A percentile compares a stretch with the other conserved stretches of the same genome.
phyloP scores from a whole-genome alignment of 805 yeast species.

The Yamadazyma takamatsuzukensis region DNA sequence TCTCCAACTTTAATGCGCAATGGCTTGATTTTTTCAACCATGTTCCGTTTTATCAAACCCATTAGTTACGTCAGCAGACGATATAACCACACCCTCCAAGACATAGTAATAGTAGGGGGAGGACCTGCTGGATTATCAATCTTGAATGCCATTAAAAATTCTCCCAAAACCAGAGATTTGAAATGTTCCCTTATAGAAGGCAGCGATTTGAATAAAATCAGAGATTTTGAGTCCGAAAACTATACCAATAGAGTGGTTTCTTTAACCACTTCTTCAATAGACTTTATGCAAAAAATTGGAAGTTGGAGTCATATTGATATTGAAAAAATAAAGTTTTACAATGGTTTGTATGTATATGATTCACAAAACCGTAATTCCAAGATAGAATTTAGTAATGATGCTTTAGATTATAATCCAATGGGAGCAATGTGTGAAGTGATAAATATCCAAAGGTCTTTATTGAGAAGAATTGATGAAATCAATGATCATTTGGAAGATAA shows the following conservation, averaged over 20 bases:
- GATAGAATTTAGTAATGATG: conserved; percentile 66
- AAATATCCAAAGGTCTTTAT: conserved; percentile 75
- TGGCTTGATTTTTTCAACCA: no score
- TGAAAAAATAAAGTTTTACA: conserved; percentile 76
- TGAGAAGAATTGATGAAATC: conserved; percentile 41
- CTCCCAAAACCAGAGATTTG: conserved; percentile 57
- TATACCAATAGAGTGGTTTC: conserved; percentile 82
- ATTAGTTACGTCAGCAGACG: no score
- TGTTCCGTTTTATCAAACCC: no score
- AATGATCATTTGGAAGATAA: conserved; percentile 16
- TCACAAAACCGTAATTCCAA: conserved; percentile 58
- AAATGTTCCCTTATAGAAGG: conserved; percentile 74
- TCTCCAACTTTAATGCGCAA: no score
- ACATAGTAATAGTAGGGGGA: conserved; percentile 88
- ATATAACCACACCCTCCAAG: no score
- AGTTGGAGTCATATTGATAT: conserved; percentile 67
- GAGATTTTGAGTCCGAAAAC: conserved; percentile 50
- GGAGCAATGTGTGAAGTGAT: conserved; percentile 89
- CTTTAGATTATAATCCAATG: conserved; percentile 32
- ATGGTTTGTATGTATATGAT: conserved; percentile 82
- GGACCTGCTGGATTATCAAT: conserved; percentile 96
- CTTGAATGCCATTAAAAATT: conserved; percentile 73
- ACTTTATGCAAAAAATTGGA: conserved; percentile 64
- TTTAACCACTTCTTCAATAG: conserved; percentile 76
- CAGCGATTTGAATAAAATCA: conserved; percentile 50